phyloP scores from a whole-genome alignment of 441 rosid species.

The Syzygium syzygioides region DNA sequence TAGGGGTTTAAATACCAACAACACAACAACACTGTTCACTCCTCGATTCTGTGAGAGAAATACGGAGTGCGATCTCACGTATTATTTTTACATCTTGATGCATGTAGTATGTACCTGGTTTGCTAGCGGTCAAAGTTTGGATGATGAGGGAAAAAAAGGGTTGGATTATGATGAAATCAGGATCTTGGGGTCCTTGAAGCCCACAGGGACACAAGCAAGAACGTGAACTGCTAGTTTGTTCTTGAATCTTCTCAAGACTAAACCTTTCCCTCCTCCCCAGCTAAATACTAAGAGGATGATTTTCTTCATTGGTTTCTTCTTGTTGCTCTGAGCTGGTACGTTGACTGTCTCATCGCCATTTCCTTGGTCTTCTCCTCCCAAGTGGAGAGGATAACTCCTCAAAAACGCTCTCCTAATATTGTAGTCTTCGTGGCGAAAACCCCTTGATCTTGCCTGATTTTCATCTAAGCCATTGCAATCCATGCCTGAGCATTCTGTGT shows the following conservation, averaged over 20 bases:
- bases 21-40: neutral
- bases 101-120: slow-evolving; percentile 2
- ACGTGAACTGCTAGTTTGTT: slow-evolving; percentile 24
- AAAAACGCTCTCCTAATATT: slow-evolving; percentile 39
- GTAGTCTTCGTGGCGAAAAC: slow-evolving; percentile 38
- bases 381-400: slow-evolving; percentile 51
- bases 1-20: neutral
- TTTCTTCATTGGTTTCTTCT: slow-evolving; percentile 27
- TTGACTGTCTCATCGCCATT: slow-evolving; percentile 3
- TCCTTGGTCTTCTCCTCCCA: slow-evolving; percentile 24
- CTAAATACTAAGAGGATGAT: slow-evolving; percentile 24
- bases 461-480: slow-evolving; percentile 11
- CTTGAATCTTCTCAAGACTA: slow-evolving; percentile 37
- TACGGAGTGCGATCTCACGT: neutral
- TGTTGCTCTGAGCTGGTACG: neutral
- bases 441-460: slow-evolving; percentile 13
- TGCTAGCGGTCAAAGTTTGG: neutral
- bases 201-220: slow-evolving; percentile 27
- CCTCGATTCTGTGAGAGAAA: neutral
- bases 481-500: neutral
- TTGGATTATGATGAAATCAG: slow-evolving; percentile 25
- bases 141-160: neutral
- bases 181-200: slow-evolving; percentile 17
- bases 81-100: neutral
- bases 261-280: slow-evolving; percentile 36